These are phyloP conservation scores for Phytophthora macrochlamydospora DNA, from an alignment of 352 stramenopile genomes.

Conservation along the genomic window DNA sequence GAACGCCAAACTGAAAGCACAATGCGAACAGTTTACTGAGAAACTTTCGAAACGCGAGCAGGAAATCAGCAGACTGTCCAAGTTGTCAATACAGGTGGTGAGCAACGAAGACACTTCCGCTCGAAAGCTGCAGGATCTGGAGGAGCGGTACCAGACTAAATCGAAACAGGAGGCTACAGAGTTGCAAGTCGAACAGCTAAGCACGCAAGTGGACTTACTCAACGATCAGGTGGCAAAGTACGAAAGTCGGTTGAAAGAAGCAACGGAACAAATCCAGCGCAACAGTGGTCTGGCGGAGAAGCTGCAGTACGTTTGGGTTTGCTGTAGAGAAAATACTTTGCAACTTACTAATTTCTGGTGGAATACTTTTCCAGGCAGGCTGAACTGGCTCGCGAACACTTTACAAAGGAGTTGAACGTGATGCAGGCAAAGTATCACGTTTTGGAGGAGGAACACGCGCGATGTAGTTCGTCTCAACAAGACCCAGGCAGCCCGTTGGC, in stretches of 20 bases:
- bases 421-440: slow-evolving; percentile 52
- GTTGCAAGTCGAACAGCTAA: slow-evolving; percentile 75
- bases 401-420: slow-evolving; percentile 50
- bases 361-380: slow-evolving; percentile 32
- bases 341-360: too few species aligned
- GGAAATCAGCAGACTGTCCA: slow-evolving; percentile 71
- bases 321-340: not conserved
- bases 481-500: not conserved
- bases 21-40: slow-evolving; percentile 47
- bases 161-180: slow-evolving; percentile 49
- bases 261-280: slow-evolving; percentile 53
- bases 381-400: slow-evolving; percentile 55
- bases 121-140: slow-evolving; percentile 36
- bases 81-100: slow-evolving; percentile 44
- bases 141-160: slow-evolving; percentile 38
- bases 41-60: slow-evolving; percentile 68
- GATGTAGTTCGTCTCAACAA: slow-evolving; percentile 12
- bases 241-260: slow-evolving; percentile 68
- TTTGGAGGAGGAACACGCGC: slow-evolving; percentile 58
- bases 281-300: slow-evolving; percentile 55
- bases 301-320: slow-evolving; percentile 45
- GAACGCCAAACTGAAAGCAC: slow-evolving; percentile 45
- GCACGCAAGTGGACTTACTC: slow-evolving; percentile 70
- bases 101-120: slow-evolving; percentile 27
- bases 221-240: slow-evolving; percentile 87